phyloP scores from a whole-genome alignment of 2,329 filamentous ascomycete species.

The Fusarium sp. region DNA sequence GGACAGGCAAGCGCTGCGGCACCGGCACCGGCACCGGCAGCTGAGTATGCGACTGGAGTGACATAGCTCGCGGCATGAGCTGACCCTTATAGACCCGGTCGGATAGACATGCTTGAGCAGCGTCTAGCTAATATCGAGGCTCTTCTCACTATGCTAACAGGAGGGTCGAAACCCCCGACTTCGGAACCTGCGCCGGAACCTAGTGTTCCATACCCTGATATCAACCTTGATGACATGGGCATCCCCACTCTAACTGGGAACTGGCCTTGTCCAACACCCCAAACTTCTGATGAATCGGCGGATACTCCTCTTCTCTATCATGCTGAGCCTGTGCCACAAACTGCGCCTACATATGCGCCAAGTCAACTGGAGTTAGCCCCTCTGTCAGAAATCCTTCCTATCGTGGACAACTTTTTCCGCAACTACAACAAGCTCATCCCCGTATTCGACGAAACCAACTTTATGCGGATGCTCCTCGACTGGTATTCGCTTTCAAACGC shows the following conservation, averaged over 20 bases:
- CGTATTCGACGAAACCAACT: constrained; percentile 53
- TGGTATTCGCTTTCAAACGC: constrained; percentile 49
- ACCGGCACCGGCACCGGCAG: background rate
- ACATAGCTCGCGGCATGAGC: background rate
- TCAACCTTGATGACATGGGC: constrained; percentile 1
- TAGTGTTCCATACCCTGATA: background rate
- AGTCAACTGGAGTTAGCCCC: constrained; percentile 33
- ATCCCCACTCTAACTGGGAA: background rate
- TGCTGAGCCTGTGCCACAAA: background rate
- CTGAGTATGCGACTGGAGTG: background rate
- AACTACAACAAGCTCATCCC: constrained; percentile 47
- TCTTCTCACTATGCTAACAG: constrained; percentile 21
- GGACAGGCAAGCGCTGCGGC: background rate
- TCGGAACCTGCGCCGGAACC: background rate
- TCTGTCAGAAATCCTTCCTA: constrained; percentile 36
- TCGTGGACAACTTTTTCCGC: constrained; percentile 42
- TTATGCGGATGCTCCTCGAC: constrained; percentile 54
- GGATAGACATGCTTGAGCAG: constrained; percentile 35
- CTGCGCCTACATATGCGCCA: background rate
- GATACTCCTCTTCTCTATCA: background rate
- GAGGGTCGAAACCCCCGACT: background rate
- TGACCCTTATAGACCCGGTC: constrained; percentile 25
- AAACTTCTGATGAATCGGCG: background rate
- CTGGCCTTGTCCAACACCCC: background rate
- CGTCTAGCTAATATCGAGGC: constrained; percentile 40